Percentiles rank a stretch among this genome's conserved stretches.
phyloP scores from a whole-genome alignment of 192 early-diverging fungal genomes.

The Coemansia sp. region DNA sequence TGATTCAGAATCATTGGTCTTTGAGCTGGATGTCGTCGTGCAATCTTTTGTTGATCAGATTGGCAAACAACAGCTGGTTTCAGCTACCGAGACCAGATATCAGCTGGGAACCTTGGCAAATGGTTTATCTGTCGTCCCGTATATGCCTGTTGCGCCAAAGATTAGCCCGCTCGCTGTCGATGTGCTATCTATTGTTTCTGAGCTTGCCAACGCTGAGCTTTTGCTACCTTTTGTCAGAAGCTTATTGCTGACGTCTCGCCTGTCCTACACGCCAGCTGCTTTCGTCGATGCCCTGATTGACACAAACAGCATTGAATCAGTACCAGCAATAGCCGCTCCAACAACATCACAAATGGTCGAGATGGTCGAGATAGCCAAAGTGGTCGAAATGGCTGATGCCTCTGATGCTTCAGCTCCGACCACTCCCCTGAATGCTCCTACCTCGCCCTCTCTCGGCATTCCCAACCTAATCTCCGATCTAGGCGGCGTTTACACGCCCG shows the following conservation, averaged over 20 bases:
- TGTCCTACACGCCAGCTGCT: not conserved
- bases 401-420: too few relatives aligned
- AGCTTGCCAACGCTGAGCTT: not conserved
- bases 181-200: not conserved
- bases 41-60: not conserved
- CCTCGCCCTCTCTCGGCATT: conserved; percentile 8
- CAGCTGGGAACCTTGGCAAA: too few relatives aligned
- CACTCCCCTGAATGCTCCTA: not conserved
- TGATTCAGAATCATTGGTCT: not conserved
- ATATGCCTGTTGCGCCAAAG: not conserved
- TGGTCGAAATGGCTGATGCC: too few relatives aligned
- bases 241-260: too few relatives aligned
- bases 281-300: not conserved
- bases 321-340: not conserved
- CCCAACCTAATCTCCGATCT: conserved; percentile 36
- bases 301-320: not conserved
- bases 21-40: not conserved
- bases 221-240: not conserved
- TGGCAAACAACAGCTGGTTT: not conserved
- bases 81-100: too few relatives aligned
- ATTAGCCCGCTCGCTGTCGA: not conserved
- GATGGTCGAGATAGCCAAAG: too few relatives aligned
- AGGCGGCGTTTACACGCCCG: conserved; percentile 35
- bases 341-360: not conserved
- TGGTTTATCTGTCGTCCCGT: not conserved